Conservation (phyloP, 371 early-diverging fungal species). For the Rhizopus delemar region DNA sequence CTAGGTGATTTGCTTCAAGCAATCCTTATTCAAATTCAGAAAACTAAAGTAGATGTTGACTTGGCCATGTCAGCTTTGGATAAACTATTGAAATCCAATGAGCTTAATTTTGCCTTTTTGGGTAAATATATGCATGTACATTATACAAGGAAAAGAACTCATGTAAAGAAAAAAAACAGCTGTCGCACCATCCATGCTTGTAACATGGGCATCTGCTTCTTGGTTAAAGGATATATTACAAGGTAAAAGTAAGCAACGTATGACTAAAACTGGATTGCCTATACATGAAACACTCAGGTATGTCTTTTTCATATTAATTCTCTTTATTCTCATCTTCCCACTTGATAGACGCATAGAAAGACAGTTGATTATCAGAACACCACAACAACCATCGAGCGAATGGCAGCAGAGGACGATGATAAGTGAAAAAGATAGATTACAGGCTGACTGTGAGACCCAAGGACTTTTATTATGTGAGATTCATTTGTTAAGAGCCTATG, state of each 20-base stretch:
- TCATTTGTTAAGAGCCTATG: conserved; percentile 59
- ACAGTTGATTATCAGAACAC: conserved; percentile 33
- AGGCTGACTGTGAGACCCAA: conserved; percentile 63
- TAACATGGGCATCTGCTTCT: conserved; percentile 54
- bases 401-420: conserved; percentile 13
- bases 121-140: conserved; percentile 21
- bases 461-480: conserved; percentile 75
- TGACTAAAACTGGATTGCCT: conserved; percentile 36
- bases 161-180: conserved; percentile 53
- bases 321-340: not conserved
- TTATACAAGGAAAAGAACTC: conserved; percentile 20
- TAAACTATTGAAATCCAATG: conserved; percentile 90
- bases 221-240: conserved; percentile 49
- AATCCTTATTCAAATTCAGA: conserved; percentile 89
- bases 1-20: conserved; percentile 79
- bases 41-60: conserved; percentile 89
- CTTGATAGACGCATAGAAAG: conserved; percentile 52
- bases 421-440: not conserved
- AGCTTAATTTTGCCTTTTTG: conserved; percentile 93
- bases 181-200: conserved; percentile 65
- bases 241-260: conserved; percentile 33
- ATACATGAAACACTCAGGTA: conserved; percentile 48
- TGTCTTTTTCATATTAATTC: not conserved
- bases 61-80: conserved; percentile 92
- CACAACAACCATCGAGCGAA: conserved; percentile 14